A percentile compares a stretch with the other conserved stretches of the same genome.
phyloP scores from a whole-genome alignment of 805 yeast genomes.

The Cyberlindnera subsufficiens region DNA sequence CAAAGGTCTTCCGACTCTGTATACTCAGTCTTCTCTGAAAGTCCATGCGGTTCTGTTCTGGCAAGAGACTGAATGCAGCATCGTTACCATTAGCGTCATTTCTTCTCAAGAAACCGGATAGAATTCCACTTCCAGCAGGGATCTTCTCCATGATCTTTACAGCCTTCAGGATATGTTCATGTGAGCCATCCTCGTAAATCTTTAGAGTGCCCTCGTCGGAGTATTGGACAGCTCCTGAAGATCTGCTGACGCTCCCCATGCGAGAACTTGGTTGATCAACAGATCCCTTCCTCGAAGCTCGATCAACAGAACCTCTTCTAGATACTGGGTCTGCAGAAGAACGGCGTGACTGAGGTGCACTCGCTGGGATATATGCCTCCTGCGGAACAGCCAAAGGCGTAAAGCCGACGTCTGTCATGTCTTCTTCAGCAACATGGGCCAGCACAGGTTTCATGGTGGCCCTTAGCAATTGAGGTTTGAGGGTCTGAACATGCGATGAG shows the following conservation, averaged over 20 bases:
- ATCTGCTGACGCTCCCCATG: not conserved
- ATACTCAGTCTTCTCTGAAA: slow-evolving; percentile 24
- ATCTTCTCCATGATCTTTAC: slow-evolving; percentile 20
- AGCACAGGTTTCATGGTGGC: not conserved
- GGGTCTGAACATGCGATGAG: no score
- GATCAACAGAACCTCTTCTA: not conserved
- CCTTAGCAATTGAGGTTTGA: no score
- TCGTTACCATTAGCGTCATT: slow-evolving; percentile 10
- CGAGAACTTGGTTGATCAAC: not conserved
- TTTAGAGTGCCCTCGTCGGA: slow-evolving; percentile 13
- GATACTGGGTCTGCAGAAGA: not conserved
- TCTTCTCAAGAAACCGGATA: slow-evolving; percentile 20
- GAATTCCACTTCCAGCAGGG: slow-evolving; percentile 15
- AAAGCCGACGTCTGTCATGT: not conserved
- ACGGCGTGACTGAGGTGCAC: not conserved
- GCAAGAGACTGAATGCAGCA: slow-evolving; percentile 24
- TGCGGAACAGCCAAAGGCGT: not conserved
- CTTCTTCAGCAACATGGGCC: not conserved
- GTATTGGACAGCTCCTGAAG: not conserved
- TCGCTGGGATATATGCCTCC: slow-evolving; percentile 1
- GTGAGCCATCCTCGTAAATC: slow-evolving; percentile 19
- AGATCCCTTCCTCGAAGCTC: not conserved
- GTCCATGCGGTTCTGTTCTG: slow-evolving; percentile 24
- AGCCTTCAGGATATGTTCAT: slow-evolving; percentile 20
- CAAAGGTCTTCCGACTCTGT: slow-evolving; percentile 20